These are phyloP conservation scores for Selaginella tamariscina DNA, from an alignment of 75 land plant genomes.

Conservation along the genomic window DNA sequence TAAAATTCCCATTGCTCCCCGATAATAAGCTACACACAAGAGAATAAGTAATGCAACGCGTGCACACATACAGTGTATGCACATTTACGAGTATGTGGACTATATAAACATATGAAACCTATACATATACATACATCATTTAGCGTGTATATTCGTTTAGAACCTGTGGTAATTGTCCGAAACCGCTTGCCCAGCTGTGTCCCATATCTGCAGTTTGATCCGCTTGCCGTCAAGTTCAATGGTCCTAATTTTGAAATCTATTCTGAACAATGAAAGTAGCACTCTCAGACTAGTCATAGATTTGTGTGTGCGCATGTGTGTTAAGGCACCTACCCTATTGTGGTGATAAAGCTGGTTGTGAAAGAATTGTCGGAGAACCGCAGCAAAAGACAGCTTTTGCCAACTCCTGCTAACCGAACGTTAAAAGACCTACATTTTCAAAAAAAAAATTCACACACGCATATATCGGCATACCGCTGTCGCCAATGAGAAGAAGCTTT, in stretches of 20 bases:
- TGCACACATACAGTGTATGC: neutral
- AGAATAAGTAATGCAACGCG: neutral
- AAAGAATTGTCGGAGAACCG: conserved; percentile 7
- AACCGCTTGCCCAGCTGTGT: conserved; percentile 78
- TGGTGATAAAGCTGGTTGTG: conserved; percentile 5
- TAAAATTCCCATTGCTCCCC: conserved; percentile 23
- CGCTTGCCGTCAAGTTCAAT: conserved; percentile 60
- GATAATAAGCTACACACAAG: conserved; percentile 21
- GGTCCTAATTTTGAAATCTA: conserved; percentile 66
- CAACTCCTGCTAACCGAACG: neutral
- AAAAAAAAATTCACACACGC: too few relatives aligned
- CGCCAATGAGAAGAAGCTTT: conserved; percentile 49
- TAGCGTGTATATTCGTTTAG: too few relatives aligned
- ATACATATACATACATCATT: too few relatives aligned
- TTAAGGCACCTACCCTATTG: neutral
- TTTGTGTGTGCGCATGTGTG: too few relatives aligned
- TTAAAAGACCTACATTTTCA: neutral
- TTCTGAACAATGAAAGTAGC: conserved; percentile 26
- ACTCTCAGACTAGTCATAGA: too few relatives aligned
- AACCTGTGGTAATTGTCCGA: conserved; percentile 60
- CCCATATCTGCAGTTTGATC: conserved; percentile 74
- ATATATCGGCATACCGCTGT: conserved; percentile 53
- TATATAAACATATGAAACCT: too few relatives aligned
- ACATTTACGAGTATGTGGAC: too few relatives aligned
- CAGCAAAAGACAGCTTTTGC: conserved; percentile 2